Evolutionary conservation across 805 yeast genomes (phyloP).

Genomic region (Danielia oregonensis): DNA sequence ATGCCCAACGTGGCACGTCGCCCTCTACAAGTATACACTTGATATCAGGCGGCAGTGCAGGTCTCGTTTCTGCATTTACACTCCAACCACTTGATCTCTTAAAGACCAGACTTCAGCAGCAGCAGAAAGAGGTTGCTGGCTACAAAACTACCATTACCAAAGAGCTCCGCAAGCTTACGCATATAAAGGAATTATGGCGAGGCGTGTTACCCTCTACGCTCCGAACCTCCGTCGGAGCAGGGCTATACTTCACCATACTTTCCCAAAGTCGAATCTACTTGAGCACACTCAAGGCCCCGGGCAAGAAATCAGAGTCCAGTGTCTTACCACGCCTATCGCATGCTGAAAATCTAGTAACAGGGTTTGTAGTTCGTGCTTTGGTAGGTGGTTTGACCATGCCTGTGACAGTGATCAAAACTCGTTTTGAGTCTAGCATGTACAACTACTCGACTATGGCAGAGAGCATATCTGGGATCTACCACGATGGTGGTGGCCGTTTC

Average conservation of each 20-base stretch:
- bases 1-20: no score
- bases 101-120: conserved; percentile 77
- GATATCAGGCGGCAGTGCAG: conserved; percentile 80
- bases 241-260: conserved; percentile 73
- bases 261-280: conserved; percentile 55
- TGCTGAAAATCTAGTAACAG: conserved; percentile 67
- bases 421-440: conserved; percentile 81
- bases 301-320: conserved; percentile 23
- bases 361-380: conserved; percentile 71
- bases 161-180: conserved; percentile 40
- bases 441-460: conserved; percentile 59
- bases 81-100: conserved; percentile 88
- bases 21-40: conserved; percentile 45
- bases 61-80: conserved; percentile 71
- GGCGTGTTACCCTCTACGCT: conserved; percentile 91
- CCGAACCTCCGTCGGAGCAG: conserved; percentile 88
- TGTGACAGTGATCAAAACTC: conserved; percentile 81
- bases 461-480: conserved; percentile 56
- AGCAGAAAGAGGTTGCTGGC: conserved; percentile 24
- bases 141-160: conserved; percentile 30
- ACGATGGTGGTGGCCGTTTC: conserved; percentile 33
- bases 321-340: conserved; percentile 70
- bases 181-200: conserved; percentile 68
- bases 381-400: conserved; percentile 95
- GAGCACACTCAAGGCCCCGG: conserved; percentile 26